These are phyloP conservation scores for Akanthomyces lecanii DNA, from an alignment of 2,329 filamentous ascomycete species.

Conservation along the genomic window DNA sequence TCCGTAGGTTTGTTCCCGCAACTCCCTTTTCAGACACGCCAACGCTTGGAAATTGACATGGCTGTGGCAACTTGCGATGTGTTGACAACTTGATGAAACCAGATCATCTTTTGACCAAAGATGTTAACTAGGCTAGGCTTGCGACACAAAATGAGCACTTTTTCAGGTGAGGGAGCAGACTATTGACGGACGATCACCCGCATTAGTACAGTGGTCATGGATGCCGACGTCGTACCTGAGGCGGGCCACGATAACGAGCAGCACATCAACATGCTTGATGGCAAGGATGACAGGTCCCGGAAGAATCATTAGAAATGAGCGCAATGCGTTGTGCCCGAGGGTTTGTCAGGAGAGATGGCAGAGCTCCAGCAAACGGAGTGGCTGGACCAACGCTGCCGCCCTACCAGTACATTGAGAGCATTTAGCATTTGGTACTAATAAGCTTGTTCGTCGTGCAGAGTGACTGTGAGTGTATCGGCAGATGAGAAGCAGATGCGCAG, in stretches of 20 bases:
- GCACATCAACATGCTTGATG: neutral
- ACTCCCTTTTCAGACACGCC: neutral
- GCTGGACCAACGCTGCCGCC: neutral
- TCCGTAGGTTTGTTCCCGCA: neutral
- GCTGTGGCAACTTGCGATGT: neutral
- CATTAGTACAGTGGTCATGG: slow-evolving; percentile 13
- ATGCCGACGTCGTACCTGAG: neutral
- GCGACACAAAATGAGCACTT: neutral
- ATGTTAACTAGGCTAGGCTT: neutral
- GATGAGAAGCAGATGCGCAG: neutral
- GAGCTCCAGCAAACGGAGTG: neutral
- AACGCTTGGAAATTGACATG: neutral
- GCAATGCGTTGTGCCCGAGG: neutral
- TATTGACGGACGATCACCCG: slow-evolving; percentile 16
- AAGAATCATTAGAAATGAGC: neutral
- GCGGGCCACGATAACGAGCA: neutral
- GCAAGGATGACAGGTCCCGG: neutral
- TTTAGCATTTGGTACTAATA: neutral
- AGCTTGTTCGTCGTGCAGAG: neutral
- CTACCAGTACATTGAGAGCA: neutral
- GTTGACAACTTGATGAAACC: neutral
- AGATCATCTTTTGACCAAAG: neutral
- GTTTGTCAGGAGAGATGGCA: neutral
- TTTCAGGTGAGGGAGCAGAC: neutral
- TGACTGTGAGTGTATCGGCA: neutral